Conservation (phyloP, 345 rosid species). For the Sisymbrium irio region DNA sequence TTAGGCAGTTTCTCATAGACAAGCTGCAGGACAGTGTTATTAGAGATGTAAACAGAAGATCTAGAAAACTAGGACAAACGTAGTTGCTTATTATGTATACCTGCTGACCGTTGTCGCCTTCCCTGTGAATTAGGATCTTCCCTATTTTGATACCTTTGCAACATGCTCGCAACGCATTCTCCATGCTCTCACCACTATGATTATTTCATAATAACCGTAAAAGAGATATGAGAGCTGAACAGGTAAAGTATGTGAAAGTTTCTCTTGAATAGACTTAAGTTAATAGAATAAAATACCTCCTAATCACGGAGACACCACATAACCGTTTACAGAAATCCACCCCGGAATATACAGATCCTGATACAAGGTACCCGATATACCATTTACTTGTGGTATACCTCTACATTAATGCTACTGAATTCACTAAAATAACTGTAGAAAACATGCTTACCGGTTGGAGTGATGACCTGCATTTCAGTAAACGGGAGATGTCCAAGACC, state of each 20-base stretch:
- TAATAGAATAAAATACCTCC: constrained; percentile 57
- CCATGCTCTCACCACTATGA: constrained; percentile 93
- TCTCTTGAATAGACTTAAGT: background rate
- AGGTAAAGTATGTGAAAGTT: background rate
- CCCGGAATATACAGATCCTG: constrained; percentile 89
- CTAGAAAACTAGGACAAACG: background rate
- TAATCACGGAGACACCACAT: constrained; percentile 87
- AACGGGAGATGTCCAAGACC: constrained; percentile 95
- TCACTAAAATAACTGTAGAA: background rate
- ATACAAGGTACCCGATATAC: background rate
- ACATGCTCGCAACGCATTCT: constrained; percentile 91
- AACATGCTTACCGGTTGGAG: constrained; percentile 79
- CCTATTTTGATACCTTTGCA: constrained; percentile 97
- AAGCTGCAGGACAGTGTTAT: constrained; percentile 43
- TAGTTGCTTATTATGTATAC: constrained; percentile 36
- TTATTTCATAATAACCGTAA: background rate
- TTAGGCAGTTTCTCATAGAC: constrained; percentile 82
- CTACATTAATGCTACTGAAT: background rate
- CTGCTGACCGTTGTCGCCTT: constrained; percentile 94
- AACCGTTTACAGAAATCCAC: constrained; percentile 94
- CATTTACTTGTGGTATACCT: background rate
- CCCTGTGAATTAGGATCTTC: constrained; percentile 90
- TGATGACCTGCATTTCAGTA: constrained; percentile 88
- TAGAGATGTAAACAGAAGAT: background rate
- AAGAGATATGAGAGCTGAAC: background rate